Evolutionary conservation across 2,329 filamentous ascomycete genomes (phyloP), one percentile per base, ranked within the genome.

Genomic region (Penicillium italicum): DNA sequence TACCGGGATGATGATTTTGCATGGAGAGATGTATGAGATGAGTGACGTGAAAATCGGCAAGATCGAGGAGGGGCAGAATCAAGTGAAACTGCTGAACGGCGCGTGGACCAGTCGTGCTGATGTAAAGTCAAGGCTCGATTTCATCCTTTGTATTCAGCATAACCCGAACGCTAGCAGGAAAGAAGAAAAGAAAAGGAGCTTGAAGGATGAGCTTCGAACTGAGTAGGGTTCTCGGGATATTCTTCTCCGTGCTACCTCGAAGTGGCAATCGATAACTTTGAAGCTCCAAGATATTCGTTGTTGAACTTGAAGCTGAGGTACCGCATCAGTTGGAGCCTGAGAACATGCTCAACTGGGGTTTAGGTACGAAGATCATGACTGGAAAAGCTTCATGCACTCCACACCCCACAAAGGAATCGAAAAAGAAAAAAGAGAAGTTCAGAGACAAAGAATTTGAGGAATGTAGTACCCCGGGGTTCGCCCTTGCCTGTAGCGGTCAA

Each of bases 401-500:
- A 12, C n/a, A 40, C 12, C 24, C 34, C 12, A 22, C 11, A 36
- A 52, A 34, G n/a, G 9, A 38, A 33, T 14, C 24, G 7, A 30
- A 40, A 53, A 33, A 33, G 9, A 18, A 26, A 36, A 30, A 24
- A 14, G 24, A 18, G 26, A 40, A 22, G 42, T 53, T n/a, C 5
- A 38, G 18, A 26, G 34, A 48, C 43, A 48, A 48, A 45, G 26
- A 48, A 47, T 11, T 16, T 48, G 50, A 45, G 36, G 18, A 50
- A 50, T 50, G 37, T 38, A 31, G 26, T 34, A 50, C 48, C 48
- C 48, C 48, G 28, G 48, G 48, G 48, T 50, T 45, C 43, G 43
- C 49, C 49, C 49, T 46, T 53, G 50, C 42, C 50, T 51, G 40
- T 37, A 50, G 37, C 47, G 47, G 38, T 51, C 38, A 26, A 51